These are phyloP conservation scores for Beauveria sp. DNA, from an alignment of 2,329 filamentous ascomycete species.

Conservation along the genomic window DNA sequence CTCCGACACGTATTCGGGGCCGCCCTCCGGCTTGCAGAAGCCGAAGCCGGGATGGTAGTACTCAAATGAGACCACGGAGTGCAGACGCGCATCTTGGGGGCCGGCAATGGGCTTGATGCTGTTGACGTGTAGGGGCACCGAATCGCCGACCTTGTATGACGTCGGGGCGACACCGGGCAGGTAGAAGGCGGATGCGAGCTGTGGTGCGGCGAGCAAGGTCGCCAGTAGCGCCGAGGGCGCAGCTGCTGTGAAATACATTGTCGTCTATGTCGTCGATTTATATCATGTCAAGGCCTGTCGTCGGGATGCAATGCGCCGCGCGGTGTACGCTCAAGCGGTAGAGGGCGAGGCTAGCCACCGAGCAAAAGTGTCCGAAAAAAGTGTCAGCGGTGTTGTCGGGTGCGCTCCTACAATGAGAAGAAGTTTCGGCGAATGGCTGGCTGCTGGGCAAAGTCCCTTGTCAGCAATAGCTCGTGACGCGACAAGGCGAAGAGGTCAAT, in stretches of 20 bases:
- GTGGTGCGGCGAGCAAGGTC: conserved; percentile 43
- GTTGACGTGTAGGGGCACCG: conserved; percentile 87
- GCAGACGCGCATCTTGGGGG: conserved; percentile 68
- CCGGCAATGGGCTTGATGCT: conserved; percentile 80
- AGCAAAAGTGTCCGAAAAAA: background rate
- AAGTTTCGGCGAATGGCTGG: background rate
- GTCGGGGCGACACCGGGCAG: conserved; percentile 92
- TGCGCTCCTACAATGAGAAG: background rate
- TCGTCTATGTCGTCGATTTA: conserved; percentile 15
- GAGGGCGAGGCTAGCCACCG: background rate
- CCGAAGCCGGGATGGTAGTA: conserved; percentile 87
- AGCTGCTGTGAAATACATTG: conserved; percentile 39
- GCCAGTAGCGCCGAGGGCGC: conserved; percentile 44
- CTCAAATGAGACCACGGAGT: conserved; percentile 92
- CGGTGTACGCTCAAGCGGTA: background rate
- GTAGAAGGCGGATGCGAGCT: conserved; percentile 71
- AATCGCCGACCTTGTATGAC: conserved; percentile 73
- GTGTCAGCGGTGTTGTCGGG: background rate
- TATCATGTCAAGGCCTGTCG: conserved; percentile 20
- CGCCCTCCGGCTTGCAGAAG: conserved; percentile 75
- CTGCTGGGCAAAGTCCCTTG: background rate
- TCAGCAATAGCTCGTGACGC: background rate
- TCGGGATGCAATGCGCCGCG: conserved; percentile 4
- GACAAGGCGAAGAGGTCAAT: background rate
- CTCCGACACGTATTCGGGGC: conserved; percentile 74